Evolutionary conservation across 192 early-diverging fungal species (phyloP), one percentile per base, ranked within the genome.

Genomic region (Entomortierella beljakovae): DNA sequence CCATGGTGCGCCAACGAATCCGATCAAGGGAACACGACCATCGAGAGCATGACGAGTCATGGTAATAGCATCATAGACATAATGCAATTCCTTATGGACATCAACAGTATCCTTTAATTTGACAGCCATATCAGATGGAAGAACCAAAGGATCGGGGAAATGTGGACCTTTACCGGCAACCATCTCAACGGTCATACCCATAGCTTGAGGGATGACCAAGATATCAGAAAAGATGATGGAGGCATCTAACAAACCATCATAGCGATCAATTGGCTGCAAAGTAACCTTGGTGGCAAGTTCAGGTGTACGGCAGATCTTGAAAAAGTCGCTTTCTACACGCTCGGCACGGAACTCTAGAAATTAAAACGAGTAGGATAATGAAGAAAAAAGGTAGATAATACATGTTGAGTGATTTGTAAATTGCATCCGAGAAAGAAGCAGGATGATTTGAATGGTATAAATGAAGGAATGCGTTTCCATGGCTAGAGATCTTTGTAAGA

Each of bases 211-310:
- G 38, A 99, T 89, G 32, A 98, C 97, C 31, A 99, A 84, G 73
- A 99, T 99, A 85, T 99, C 98, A 0, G 94, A 96, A 81, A 99
- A 99, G 71, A 99, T 99, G 80, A 99, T 99, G 7, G 96, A 93
- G 4, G 96, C 97, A 71, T 98, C 97, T 43, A 99, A 86, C 18
- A 98, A 89, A 1, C 89, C 93, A 9, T 70, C 88, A 82, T 95
- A 99, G 40, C 97, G 92, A 61, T 96, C 92, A 80, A 99, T 92
- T 50, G 98, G 98, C 87, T 99, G 97, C 43, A 99, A 71, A 6
- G 98, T 99, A n/a, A 99, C 91, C 65, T 94, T 87, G 64, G 94
- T 94, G 13, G 97, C 98, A 33, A 98, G 83, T 71, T 91, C 92
- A 28, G 98, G 98, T 7, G 94, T 92, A 50, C 94, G 89, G 84